phyloP scores from a whole-genome alignment of 257 asterid genomes.

The Primulina eburnea region DNA sequence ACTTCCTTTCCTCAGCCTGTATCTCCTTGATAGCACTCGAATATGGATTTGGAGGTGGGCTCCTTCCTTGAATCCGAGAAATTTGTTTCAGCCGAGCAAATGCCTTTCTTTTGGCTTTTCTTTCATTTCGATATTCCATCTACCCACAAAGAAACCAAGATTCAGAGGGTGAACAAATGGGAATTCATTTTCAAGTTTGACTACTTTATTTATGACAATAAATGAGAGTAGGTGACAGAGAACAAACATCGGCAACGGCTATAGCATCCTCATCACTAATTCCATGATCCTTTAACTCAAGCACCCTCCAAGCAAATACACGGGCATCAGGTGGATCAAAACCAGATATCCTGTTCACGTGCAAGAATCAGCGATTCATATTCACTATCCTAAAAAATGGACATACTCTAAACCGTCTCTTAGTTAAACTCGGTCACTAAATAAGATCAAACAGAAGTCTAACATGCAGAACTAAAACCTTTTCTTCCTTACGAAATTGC shows the following conservation, averaged over 20 bases:
- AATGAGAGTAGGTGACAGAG: background rate
- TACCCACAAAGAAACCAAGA: constrained; percentile 22
- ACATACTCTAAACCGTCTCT: background rate
- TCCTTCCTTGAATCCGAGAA: constrained; percentile 61
- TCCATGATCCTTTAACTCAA: constrained; percentile 83
- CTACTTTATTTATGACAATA: constrained; percentile 3
- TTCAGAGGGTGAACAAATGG: background rate
- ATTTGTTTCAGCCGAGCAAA: constrained; percentile 67
- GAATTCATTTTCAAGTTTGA: background rate
- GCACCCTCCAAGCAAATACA: constrained; percentile 71
- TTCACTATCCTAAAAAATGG: background rate
- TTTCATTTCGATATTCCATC: constrained; percentile 45
- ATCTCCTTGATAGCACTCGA: constrained; percentile 76
- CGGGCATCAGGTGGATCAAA: constrained; percentile 88
- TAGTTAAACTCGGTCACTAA: constrained; percentile 8
- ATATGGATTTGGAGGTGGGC: constrained; percentile 74
- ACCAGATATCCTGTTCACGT: constrained; percentile 51
- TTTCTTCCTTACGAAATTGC: background rate
- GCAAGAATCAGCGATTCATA: background rate
- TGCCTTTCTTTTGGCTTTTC: constrained; percentile 54
- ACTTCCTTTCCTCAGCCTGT: constrained; percentile 73
- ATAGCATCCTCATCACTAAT: constrained; percentile 59
- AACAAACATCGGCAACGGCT: constrained; percentile 73
- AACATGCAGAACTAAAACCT: too few relatives aligned
- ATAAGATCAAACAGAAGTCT: too few relatives aligned